These are phyloP conservation scores for Gryganskiella cystojenkinii DNA, from an alignment of 192 early-diverging fungal species.

Conservation along the genomic window DNA sequence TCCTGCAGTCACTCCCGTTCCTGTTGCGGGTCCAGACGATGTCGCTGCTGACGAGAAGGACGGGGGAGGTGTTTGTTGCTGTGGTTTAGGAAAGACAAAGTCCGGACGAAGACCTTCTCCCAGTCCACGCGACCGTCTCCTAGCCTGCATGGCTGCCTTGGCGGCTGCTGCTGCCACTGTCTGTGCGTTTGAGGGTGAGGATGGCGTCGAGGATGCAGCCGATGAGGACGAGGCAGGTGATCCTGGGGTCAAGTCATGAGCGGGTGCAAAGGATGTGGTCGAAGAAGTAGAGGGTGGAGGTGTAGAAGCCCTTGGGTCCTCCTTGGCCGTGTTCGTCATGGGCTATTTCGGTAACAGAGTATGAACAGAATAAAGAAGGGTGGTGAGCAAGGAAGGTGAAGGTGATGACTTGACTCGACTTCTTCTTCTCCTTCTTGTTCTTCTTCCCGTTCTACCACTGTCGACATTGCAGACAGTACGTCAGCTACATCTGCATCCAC, in stretches of 20 bases:
- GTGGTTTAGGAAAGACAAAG: constrained; percentile 50
- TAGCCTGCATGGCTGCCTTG: constrained; percentile 47
- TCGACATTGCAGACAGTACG: too few species aligned
- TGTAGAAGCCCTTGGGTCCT: background rate
- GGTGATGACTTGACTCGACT: too few species aligned
- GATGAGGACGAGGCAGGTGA: background rate
- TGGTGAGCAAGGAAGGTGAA: background rate
- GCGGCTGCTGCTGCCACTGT: constrained; percentile 10
- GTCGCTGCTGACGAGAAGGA: constrained; percentile 5
- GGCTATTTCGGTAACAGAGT: background rate
- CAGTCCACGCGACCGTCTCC: constrained; percentile 35
- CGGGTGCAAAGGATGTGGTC: constrained; percentile 16
- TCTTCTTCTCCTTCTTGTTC: too few species aligned
- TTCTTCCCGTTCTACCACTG: too few species aligned
- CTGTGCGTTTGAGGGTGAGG: background rate
- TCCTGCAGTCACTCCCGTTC: too few species aligned
- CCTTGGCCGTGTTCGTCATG: constrained; percentile 15
- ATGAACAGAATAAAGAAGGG: background rate
- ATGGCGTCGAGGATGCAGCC: background rate
- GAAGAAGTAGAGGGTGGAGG: constrained; percentile 1
- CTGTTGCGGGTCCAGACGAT: background rate
- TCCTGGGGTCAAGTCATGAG: constrained; percentile 15
- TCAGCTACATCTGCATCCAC: too few species aligned
- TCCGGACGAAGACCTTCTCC: constrained; percentile 44
- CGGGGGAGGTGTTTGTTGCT: constrained; percentile 4